A percentile compares a stretch with the other conserved stretches of the same genome.
phyloP scores from a whole-genome alignment of 2,329 filamentous ascomycete species.

The Trichophaea hybrida region DNA sequence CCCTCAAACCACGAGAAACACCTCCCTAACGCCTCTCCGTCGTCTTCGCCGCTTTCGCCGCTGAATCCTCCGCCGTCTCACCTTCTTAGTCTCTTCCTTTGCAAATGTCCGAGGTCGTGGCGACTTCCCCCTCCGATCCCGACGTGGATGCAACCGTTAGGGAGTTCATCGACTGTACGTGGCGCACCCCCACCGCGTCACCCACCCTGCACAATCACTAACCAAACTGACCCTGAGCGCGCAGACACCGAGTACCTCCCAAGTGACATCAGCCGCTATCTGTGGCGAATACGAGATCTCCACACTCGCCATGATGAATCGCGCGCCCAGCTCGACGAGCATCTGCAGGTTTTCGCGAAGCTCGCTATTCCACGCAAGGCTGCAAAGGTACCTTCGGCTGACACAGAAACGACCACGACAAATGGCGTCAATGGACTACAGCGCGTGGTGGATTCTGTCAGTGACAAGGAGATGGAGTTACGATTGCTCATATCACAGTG shows the following conservation, averaged over 20 bases:
- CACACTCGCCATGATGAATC: constrained; percentile 45
- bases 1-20: no score
- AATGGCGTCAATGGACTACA: constrained; percentile 8
- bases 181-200: constrained; percentile 25
- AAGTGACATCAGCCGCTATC: constrained; percentile 49
- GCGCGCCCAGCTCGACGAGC: constrained; percentile 41
- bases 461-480: constrained; percentile 33
- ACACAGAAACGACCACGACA: not conserved
- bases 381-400: not conserved
- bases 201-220: not conserved
- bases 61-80: no score
- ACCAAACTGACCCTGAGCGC: not conserved
- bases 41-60: no score
- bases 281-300: constrained; percentile 51
- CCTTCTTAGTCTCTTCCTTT: no score
- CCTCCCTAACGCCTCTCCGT: no score
- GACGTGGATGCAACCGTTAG: constrained; percentile 56
- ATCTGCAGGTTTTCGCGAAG: constrained; percentile 28
- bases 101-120: not conserved
- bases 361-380: constrained; percentile 9
- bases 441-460: constrained; percentile 7
- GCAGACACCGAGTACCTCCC: constrained; percentile 49
- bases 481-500: constrained; percentile 47
- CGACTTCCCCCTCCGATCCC: constrained; percentile 37
- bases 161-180: constrained; percentile 48